Percentiles rank a stretch among this genome's conserved stretches.
These are phyloP conservation scores for Cordyceps militaris DNA, from an alignment of 2,329 filamentous ascomycete species.

Conservation along the genomic window DNA sequence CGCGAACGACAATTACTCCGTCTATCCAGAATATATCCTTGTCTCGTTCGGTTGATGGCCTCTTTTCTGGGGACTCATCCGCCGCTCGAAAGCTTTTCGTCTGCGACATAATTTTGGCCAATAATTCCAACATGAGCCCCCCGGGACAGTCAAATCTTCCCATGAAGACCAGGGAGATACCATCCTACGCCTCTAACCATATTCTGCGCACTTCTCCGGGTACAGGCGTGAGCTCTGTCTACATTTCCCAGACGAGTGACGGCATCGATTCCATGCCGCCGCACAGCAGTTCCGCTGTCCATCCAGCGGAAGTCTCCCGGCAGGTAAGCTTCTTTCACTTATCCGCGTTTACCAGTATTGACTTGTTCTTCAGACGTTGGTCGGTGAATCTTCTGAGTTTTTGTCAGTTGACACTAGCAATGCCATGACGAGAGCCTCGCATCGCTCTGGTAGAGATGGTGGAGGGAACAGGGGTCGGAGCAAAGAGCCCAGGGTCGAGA, in stretches of 20 bases:
- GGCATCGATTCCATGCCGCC: neutral
- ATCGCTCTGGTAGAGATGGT: neutral
- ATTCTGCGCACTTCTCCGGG: neutral
- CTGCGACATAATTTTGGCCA: neutral
- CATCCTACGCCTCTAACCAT: conserved; percentile 6
- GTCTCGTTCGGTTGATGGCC: neutral
- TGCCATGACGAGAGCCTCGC: neutral
- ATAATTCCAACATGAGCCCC: neutral
- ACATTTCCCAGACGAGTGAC: neutral
- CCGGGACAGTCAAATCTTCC: neutral
- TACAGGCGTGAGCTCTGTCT: neutral
- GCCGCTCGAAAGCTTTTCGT: neutral
- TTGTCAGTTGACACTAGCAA: neutral
- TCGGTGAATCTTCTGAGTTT: neutral
- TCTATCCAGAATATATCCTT: neutral
- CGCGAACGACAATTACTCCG: neutral
- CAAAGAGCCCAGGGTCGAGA: neutral
- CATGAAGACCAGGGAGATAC: conserved; percentile 8
- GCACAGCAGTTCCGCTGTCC: neutral
- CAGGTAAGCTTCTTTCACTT: neutral
- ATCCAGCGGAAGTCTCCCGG: neutral
- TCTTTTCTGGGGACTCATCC: neutral
- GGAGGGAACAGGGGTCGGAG: neutral
- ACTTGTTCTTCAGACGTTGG: neutral
- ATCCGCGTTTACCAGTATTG: neutral